These are phyloP conservation scores for Beauveria australis DNA, from an alignment of 2,329 filamentous ascomycete species.

Conservation along the genomic window DNA sequence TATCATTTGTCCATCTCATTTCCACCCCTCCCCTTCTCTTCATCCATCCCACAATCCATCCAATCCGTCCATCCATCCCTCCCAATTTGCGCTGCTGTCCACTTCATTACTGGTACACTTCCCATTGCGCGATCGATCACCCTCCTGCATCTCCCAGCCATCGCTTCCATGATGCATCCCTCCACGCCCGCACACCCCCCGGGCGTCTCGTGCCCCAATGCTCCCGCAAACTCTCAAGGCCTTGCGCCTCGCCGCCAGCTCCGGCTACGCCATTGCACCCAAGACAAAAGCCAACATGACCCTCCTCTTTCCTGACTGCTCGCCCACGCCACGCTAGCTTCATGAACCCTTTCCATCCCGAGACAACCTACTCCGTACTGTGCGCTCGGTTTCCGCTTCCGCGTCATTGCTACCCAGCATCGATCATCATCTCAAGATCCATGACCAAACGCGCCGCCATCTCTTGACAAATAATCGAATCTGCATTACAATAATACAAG, in stretches of 20 bases:
- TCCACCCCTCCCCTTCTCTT: not conserved
- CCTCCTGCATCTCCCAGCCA: not conserved
- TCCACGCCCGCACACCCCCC: not conserved
- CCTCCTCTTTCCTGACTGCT: not conserved
- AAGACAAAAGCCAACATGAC: slow-evolving; percentile 4
- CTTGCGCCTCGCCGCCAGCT: not conserved
- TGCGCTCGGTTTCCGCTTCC: not conserved
- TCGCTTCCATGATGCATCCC: not conserved
- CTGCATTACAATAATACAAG: too few relatives aligned
- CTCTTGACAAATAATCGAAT: not conserved
- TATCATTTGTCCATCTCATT: not conserved
- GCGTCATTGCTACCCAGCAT: not conserved
- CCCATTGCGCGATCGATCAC: not conserved
- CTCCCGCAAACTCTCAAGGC: not conserved
- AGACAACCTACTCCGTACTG: not conserved
- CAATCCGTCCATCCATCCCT: not conserved
- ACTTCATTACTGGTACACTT: not conserved
- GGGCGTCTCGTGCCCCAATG: not conserved
- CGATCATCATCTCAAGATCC: not conserved
- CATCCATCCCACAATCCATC: not conserved
- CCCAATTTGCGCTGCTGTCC: not conserved
- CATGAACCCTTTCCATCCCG: not conserved
- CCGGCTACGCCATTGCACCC: not conserved
- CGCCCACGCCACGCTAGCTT: not conserved
- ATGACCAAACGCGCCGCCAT: not conserved